These are phyloP conservation scores for Citrullus amarus DNA, from an alignment of 306 rosid species.

Conservation along the genomic window DNA sequence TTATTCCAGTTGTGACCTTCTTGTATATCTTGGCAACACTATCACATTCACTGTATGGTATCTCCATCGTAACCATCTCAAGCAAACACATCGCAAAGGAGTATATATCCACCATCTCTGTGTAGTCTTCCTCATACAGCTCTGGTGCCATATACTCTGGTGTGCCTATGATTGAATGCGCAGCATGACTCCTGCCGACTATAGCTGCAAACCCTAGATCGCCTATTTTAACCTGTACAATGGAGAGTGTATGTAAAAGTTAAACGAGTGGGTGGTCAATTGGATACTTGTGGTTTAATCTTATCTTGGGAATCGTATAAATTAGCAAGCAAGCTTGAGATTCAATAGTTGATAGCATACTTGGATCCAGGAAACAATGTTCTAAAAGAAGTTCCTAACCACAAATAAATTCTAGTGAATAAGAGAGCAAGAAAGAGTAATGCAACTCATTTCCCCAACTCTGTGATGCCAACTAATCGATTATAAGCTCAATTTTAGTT, in stretches of 20 bases:
- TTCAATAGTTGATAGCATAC: background rate
- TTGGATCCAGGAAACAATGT: background rate
- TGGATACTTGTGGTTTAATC: background rate
- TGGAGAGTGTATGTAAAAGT: background rate
- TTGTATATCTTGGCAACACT: slow-evolving; percentile 74
- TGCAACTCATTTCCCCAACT: background rate
- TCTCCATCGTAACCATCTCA: slow-evolving; percentile 86
- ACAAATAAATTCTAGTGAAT: background rate
- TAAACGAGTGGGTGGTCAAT: background rate
- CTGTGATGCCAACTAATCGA: background rate
- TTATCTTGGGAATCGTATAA: background rate
- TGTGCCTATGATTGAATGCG: slow-evolving; percentile 80
- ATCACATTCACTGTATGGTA: slow-evolving; percentile 89
- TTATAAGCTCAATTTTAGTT: background rate
- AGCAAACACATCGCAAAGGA: slow-evolving; percentile 91
- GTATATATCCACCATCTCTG: slow-evolving; percentile 95
- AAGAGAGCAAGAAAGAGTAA: background rate
- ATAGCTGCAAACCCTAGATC: slow-evolving; percentile 90
- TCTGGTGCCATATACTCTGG: slow-evolving; percentile 97
- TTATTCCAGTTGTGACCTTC: slow-evolving; percentile 59
- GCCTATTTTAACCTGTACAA: slow-evolving; percentile 61
- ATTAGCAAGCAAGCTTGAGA: background rate
- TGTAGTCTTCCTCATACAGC: slow-evolving; percentile 86
- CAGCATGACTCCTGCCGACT: slow-evolving; percentile 70
- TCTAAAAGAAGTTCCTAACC: background rate